Evolutionary conservation across 1,284 basidiomycete genomes (phyloP).

Genomic region (Ustilago lituana): DNA sequence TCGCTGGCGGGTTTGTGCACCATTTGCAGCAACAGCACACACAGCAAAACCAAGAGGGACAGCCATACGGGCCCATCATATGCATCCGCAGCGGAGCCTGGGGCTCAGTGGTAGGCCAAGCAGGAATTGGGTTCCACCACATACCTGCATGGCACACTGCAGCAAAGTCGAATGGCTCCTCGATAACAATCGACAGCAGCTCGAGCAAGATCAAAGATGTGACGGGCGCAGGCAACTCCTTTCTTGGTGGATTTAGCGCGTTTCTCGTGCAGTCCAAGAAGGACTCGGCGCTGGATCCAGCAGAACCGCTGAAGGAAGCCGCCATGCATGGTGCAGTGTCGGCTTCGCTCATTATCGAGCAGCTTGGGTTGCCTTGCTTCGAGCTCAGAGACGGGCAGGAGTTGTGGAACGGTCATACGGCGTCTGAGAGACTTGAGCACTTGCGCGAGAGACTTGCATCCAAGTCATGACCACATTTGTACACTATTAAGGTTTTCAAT

Average conservation of each 20-base stretch:
- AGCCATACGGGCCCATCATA: slow-evolving; percentile 37
- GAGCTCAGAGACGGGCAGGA: slow-evolving; percentile 18
- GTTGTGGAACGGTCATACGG: slow-evolving; percentile 38
- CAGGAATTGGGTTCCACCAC: slow-evolving; percentile 18
- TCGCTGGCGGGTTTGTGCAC: slow-evolving; percentile 18
- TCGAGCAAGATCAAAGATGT: slow-evolving; percentile 39
- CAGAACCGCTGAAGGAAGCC: slow-evolving; percentile 15
- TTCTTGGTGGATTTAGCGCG: slow-evolving; percentile 49
- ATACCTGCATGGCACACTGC: slow-evolving; percentile 43
- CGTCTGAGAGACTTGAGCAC: slow-evolving; percentile 5
- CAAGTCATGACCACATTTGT: neutral
- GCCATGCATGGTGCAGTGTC: slow-evolving; percentile 46
- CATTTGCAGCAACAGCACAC: neutral
- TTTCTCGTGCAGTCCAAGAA: slow-evolving; percentile 22
- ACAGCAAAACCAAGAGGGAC: neutral
- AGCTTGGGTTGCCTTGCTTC: slow-evolving; percentile 46
- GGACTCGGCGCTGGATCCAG: slow-evolving; percentile 4
- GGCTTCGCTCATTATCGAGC: slow-evolving; percentile 51
- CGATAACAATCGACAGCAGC: slow-evolving; percentile 1
- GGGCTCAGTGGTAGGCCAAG: slow-evolving; percentile 43
- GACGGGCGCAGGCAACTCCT: slow-evolving; percentile 55
- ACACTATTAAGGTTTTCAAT: no score
- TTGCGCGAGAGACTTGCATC: neutral
- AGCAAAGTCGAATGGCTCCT: neutral
- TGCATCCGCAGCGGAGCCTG: slow-evolving; percentile 50